A percentile compares a stretch with the other conserved stretches of the same genome.
Evolutionary conservation across 805 yeast species (phyloP).

Genomic region (Wickerhamomyces ciferrii): DNA sequence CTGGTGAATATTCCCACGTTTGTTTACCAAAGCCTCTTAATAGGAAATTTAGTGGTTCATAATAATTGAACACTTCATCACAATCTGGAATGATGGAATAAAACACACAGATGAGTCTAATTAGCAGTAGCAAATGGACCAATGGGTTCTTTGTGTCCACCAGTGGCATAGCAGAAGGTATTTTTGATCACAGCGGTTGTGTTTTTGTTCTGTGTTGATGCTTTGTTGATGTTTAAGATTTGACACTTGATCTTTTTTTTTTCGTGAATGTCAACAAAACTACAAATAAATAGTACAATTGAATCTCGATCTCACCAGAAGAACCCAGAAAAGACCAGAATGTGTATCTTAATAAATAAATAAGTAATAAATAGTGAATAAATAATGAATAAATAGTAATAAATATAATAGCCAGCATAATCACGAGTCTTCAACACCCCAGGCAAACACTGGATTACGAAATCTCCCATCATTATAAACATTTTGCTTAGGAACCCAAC

Average conservation of each 20-base stretch:
- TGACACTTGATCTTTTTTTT: background rate
- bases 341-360: background rate
- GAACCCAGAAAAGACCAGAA: no score
- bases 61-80: slow-evolving; percentile 88
- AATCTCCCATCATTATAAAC: slow-evolving; percentile 38
- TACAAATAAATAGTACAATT: background rate
- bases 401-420: background rate
- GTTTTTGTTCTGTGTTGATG: background rate
- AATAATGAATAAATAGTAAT: slow-evolving; percentile 2
- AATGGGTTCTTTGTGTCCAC: slow-evolving; percentile 3
- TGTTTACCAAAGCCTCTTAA: slow-evolving; percentile 83
- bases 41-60: slow-evolving; percentile 86
- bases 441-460: slow-evolving; percentile 26
- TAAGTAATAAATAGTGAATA: slow-evolving; percentile 6
- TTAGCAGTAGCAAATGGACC: slow-evolving; percentile 16
- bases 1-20: slow-evolving; percentile 96
- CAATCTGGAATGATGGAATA: slow-evolving; percentile 80
- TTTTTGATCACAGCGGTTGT: no score
- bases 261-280: background rate
- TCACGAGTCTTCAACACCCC: background rate
- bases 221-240: background rate
- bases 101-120: slow-evolving; percentile 36
- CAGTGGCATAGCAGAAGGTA: background rate
- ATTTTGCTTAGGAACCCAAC: slow-evolving; percentile 50
- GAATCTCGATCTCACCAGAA: no score